Conservation (phyloP, 2,329 filamentous ascomycete genomes). For the Orbilia oligospora region DNA sequence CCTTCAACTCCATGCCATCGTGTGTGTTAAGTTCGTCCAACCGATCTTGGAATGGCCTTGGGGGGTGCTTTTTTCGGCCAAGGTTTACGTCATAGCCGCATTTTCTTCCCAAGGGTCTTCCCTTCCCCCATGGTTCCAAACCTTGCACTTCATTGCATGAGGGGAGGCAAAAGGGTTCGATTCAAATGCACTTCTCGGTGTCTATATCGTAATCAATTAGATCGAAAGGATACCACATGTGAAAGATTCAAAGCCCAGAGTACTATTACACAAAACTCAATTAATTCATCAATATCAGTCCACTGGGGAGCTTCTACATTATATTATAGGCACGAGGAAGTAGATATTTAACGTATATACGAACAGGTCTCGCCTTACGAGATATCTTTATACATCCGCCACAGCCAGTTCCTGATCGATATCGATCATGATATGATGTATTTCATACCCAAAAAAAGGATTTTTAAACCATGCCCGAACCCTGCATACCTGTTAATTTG, state of each 20-base stretch:
- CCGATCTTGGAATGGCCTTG: background rate
- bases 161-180: background rate
- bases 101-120: constrained; percentile 2
- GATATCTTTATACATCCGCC: too few species aligned
- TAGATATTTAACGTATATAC: too few species aligned
- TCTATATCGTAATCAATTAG: background rate
- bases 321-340: too few species aligned
- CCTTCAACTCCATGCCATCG: background rate
- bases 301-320: too few species aligned
- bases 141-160: background rate
- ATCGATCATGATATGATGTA: too few species aligned
- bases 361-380: too few species aligned
- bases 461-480: too few species aligned
- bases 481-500: too few species aligned
- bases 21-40: background rate
- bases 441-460: too few species aligned
- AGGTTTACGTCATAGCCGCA: constrained; percentile 39
- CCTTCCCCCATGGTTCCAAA: too few species aligned
- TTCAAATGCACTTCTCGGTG: background rate
- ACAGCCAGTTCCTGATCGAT: background rate
- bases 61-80: background rate
- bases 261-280: too few species aligned
- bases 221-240: background rate
- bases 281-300: too few species aligned
- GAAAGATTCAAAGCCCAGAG: background rate